Base-by-base conservation (phyloP, 148 eudicot species). In the Heliosperma pusillum region DNA sequence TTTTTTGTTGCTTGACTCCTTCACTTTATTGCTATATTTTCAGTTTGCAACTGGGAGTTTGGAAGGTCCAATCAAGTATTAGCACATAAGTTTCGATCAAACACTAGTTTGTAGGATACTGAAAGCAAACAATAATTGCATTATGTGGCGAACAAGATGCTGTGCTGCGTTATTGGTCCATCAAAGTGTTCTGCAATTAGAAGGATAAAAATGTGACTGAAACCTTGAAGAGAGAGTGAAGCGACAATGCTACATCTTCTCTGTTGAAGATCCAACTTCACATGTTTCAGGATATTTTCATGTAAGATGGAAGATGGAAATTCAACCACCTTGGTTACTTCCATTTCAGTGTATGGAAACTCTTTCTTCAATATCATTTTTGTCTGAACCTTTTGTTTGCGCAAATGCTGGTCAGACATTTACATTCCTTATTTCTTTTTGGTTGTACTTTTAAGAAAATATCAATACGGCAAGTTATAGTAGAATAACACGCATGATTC, bases 41-140 rank as follows among this genome's bases (percentile, higher is more conserved):
- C 88, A 93, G 96, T 93, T 93, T 84, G 97, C 92, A 57, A 83
- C 96, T 25, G 97, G 97, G 82, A 90, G 87, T 86, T 85, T 93
- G 89, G 96, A 93, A 79, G 97, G 97, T 27, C 93, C 98, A 20
- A 90, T 93, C 73, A 89, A 83, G 75, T 93, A 93, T 73, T 93
- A 90, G 83, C 75, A 29, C 1, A 27, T 19, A 66, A 26, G 17
- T 58, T 15, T 80, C 33, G 58, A 61, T 2, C 15, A 27, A 62
- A 70, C 69, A 9, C 44, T 71, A 25, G 36, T 25, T 65, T 29
- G 4, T 30, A 42, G 29, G 59, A 57, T 66, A 58, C 62, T 22
- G 1, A 62, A 16, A 3, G 56, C 40, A 27, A 13, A 19, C 62
- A 62, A 20, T 69, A 17, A 24, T 27, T 16, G 13, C n/a, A 42